Base-by-base conservation (phyloP, 805 yeast species). In the Hanseniaspora lindneri region DNA sequence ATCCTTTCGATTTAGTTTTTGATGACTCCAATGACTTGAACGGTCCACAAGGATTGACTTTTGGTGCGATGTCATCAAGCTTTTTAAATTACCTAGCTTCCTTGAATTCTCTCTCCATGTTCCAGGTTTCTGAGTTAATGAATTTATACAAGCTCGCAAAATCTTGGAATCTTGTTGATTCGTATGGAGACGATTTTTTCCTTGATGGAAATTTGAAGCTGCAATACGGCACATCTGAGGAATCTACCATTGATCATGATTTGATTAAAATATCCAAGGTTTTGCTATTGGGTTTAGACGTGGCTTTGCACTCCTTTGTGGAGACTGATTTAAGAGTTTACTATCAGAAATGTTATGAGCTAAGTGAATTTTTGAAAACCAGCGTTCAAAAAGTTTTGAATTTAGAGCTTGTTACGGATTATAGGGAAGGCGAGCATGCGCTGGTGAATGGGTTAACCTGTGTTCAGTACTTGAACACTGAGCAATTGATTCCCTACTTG, bases 11-110 rank as follows among this genome's bases (percentile, higher is more conserved):
- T 67, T 85, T 72, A 56, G 94, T 76, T 36, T 71, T 89, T 54
- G 82, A 95, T 41, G 97, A 95, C 1, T 86, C 96, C 19, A 89
- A 89, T 71, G 97, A 95, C 25, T 69, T 89, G 56, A 96, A 96
- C 47, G 92, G 82, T 25, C 96, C 97, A 47, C 79, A 96, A 7
- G 98, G 98, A 16, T 73, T 89, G 56, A 78, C 89, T 16, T 74
- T 89, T 57, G 77, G 83, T 30, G 74, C 76, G 62, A 78, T 86
- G 17, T 79, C 92, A 23, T 76, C 70, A 49, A 76, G 95, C 57
- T 95, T 95, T 11, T 66, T 87, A 30, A 64, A 66, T 7, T 75
- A 74, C 58, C 80, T 84, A 1, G 63, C 29, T 13, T 30, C 28
- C 8, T 24, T 46, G 27, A 46, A 39, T 27, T 16, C 28, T 2